Base-by-base conservation (phyloP, 192 early-diverging fungal species). In the Rhizoclosmatium globosum region DNA sequence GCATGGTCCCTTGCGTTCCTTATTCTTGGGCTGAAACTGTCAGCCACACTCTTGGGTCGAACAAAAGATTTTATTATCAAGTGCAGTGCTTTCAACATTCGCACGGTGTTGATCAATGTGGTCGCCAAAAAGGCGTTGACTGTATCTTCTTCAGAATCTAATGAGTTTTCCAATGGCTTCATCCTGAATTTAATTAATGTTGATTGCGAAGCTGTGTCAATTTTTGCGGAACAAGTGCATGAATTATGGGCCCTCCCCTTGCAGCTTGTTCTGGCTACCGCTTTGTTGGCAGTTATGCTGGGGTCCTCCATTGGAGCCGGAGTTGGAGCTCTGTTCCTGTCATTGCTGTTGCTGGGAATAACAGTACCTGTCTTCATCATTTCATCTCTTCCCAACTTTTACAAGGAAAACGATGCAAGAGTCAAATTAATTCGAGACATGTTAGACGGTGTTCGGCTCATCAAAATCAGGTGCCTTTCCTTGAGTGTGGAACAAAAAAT, bases 371-470 rank as follows among this genome's bases (percentile, higher is more conserved):
- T 83, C 1, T 60, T 79, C 15, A 79, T 79, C 38, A 47, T 43
- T 9, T 23, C 44, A 3, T 53, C 76, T 3, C 2, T 77, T 2
- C 81, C 77, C 69, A 57, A 60, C 0, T 56, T 78, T 17, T 19
- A 68, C 6, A 39, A 17, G 0, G 39, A 15, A 3, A 71, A 70
- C 31, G 85, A 86, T 74, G 62, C 44, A 6, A 67, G 85, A 15
- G 43, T 84, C 42, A 83, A 78, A 71, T 7, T 77, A 11, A 58
- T 86, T 17, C 79, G 82, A 3, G 85, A 86, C 44, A 42, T 77
- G 2, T 56, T 85, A 15, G 56, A 70, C 64, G 79, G 31, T 31
- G 78, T 82, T 57, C 72, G 60, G 3, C 50, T 83, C 57, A 56
- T 85, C 72, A 85, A 85, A 60, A 57, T 82, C 3, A 44, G 72